A percentile compares a stretch with the other conserved stretches of the same genome.
Conservation (phyloP, 257 asterid species). For the Capsicum rhomboideum region DNA sequence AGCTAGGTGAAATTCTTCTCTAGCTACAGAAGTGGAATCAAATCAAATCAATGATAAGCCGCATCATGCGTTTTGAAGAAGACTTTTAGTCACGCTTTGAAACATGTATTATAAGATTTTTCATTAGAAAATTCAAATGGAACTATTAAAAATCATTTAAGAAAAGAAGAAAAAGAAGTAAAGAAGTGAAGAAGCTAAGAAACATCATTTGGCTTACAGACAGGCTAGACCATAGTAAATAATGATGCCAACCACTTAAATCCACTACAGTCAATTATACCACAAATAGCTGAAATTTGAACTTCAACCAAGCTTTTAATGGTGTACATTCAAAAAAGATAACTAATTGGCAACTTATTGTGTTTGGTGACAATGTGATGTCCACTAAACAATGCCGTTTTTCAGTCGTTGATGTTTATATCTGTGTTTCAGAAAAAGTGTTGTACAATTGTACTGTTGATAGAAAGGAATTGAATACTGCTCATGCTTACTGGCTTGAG, state of each 20-base stretch:
- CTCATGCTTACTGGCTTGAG: neutral
- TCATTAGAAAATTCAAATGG: neutral
- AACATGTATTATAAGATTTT: neutral
- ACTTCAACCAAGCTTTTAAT: neutral
- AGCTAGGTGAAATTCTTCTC: neutral
- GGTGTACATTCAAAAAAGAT: neutral
- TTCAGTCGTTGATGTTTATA: too few species aligned
- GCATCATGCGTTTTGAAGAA: neutral
- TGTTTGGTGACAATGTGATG: neutral
- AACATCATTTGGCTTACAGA: neutral
- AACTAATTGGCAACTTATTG: neutral
- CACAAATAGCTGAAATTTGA: neutral
- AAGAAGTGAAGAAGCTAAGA: neutral
- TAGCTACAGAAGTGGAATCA: neutral
- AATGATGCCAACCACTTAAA: conserved; percentile 4
- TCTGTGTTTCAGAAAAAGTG: neutral
- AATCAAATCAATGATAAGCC: neutral
- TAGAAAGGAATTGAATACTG: neutral
- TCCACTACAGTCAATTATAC: conserved; percentile 3
- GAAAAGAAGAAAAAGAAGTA: neutral
- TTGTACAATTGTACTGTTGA: neutral
- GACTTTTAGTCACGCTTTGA: neutral
- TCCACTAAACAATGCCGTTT: neutral
- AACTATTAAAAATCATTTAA: neutral
- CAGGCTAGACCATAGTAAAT: neutral